Evolutionary conservation across 371 early-diverging fungal species (phyloP).

Genomic region (Synchytrium microbalum): DNA sequence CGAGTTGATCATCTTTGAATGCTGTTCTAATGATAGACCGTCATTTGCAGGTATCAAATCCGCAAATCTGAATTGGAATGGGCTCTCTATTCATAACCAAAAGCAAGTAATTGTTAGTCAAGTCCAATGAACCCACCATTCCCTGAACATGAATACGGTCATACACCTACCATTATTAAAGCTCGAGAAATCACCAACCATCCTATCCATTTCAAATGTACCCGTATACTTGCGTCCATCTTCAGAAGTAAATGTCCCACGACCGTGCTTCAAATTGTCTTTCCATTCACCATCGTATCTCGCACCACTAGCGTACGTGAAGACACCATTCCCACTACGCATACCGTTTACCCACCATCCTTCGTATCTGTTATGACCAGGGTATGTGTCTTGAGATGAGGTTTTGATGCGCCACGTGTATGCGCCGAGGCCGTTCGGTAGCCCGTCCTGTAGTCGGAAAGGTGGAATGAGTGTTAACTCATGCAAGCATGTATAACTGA

Average conservation of each 20-base stretch:
- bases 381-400: slow-evolving; percentile 24
- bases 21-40: slow-evolving; percentile 13
- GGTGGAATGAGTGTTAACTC: too few species aligned
- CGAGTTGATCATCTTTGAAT: slow-evolving; percentile 14
- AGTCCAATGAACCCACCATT: not conserved
- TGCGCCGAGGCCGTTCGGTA: slow-evolving; percentile 36
- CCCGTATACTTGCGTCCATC: slow-evolving; percentile 37
- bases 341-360: slow-evolving; percentile 36
- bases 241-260: slow-evolving; percentile 28
- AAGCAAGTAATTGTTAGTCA: not conserved
- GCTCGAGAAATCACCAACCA: slow-evolving; percentile 12
- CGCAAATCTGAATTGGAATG: slow-evolving; percentile 19
- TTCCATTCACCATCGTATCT: slow-evolving; percentile 41
- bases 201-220: slow-evolving; percentile 30
- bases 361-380: slow-evolving; percentile 34
- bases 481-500: not conserved
- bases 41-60: slow-evolving; percentile 6
- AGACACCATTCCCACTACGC: slow-evolving; percentile 32
- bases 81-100: slow-evolving; percentile 13
- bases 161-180: slow-evolving; percentile 27
- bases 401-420: slow-evolving; percentile 31
- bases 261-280: slow-evolving; percentile 40
- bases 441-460: slow-evolving; percentile 20
- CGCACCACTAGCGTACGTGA: slow-evolving; percentile 40
- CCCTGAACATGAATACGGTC: not conserved